These are phyloP conservation scores for Diaporthe eres DNA, from an alignment of 2,329 filamentous ascomycete genomes.

Conservation along the genomic window DNA sequence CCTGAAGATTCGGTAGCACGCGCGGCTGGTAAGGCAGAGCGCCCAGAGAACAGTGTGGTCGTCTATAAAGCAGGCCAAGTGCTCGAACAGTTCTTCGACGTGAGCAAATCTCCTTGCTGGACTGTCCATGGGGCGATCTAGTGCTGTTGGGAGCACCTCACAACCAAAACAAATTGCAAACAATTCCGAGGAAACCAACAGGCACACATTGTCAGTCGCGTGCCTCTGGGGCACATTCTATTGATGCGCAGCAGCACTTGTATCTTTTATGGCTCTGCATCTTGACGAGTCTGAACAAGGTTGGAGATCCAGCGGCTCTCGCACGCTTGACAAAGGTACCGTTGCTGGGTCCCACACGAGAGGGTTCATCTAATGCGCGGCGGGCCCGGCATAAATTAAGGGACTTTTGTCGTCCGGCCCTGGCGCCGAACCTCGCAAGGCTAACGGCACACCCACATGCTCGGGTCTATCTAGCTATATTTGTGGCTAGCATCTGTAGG, in stretches of 20 bases:
- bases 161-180: background rate
- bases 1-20: conserved; percentile 8
- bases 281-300: background rate
- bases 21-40: conserved; percentile 14
- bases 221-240: background rate
- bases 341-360: conserved; percentile 6
- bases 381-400: conserved; percentile 20
- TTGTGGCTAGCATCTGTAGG: background rate
- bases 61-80: conserved; percentile 9
- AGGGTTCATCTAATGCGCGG: conserved; percentile 9
- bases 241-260: background rate
- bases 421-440: conserved; percentile 4
- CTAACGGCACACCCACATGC: background rate
- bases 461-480: background rate
- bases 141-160: background rate
- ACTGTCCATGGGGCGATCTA: background rate
- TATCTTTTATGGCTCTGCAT: background rate
- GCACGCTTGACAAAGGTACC: conserved; percentile 11
- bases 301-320: background rate
- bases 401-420: conserved; percentile 23
- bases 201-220: background rate
- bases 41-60: conserved; percentile 23
- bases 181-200: no score
- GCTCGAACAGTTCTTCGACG: conserved; percentile 8
- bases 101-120: background rate